Base-by-base conservation (phyloP, 306 rosid species). In the Quercus robur region DNA sequence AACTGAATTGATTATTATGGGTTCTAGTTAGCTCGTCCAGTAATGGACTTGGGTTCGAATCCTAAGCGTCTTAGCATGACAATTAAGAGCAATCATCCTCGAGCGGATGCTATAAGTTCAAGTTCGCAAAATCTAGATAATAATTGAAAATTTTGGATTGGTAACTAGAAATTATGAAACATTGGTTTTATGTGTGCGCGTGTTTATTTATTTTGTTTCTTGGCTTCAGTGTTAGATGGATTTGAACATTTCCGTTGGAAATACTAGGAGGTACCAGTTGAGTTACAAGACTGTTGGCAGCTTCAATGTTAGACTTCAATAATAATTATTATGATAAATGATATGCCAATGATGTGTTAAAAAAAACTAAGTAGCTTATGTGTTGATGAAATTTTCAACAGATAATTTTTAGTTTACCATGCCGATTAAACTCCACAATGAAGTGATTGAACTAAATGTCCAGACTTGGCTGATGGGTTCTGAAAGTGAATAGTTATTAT, bases 401-500 rank as follows among this genome's bases (percentile, higher is more conserved):
- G 69, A 0, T 18, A 25, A 25, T 5, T 26, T 62, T 28, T 35
- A 26, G 41, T 28, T 63, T 63, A 28, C 70, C 28, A 28, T 63
- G n/a, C 30, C 44, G 0, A 63, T 13, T 25, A 63, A 4, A 63
- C 41, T 63, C 20, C 44, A 28, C 46, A 28, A 9, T 63, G 70
- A 14, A 28, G 15, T 30, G 2, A 41, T 67, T 23, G 71, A 17
- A 23, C 49, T 28, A 26, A 63, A 63, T 30, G 41, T 63, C 44
- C 70, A 63, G 17, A 17, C 71, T 66, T 14, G 20, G 49, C 35
- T 66, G 10, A 66, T 33, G 25, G 76, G 59, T 85, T 75, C 26
- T 61, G 57, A 23, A 77, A 78, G 12, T 33, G 66, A 70, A 30
- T 83, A 69, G 38, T 67, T 56, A 15, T 81, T 49, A 5, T 56